Base-by-base conservation (phyloP, 257 asterid genomes). In the Misopates orontium region DNA sequence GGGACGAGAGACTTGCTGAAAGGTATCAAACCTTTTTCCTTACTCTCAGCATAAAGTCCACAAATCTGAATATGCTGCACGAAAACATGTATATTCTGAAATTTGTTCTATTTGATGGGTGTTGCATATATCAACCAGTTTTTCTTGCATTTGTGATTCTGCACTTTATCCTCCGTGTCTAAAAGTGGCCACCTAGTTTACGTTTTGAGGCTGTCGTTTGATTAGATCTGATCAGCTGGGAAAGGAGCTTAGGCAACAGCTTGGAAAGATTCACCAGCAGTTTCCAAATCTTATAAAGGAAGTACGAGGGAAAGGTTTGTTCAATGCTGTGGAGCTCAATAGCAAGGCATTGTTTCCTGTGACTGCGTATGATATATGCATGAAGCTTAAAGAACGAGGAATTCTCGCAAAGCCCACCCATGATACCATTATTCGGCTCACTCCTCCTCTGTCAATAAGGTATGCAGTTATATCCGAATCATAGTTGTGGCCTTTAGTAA, bases 361-460 rank as follows among this genome's bases (percentile, higher is more conserved):
- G 51, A 87, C 79, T 20, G 99, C 99, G 10, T 93, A 90, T 69
- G 97, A 88, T 60, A 73, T 93, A 73, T 93, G 99, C 76, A 81
- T 93, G 78, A 90, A 88, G 78, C 83, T 93, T 66, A 93, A 93
- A 78, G 96, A 86, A 70, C 75, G 97, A 75, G 97, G 99, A 36
- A 81, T 90, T 71, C 96, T 93, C 8, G 95, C 97, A 32, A 93
- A 90, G 76, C 96, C 97, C 10, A 90, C 97, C 16, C 99, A 93
- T 28, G 90, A 88, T 71, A 75, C 96, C 32, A 86, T 86, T 48
- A 81, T 93, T 64, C 90, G 97, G 21, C 70, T 90, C 69, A 89
- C 98, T 7, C 98, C 98, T 66, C 98, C 98, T 16, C 81, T 92
- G 11, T 80, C 91, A 45, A 87, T 92, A 69, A 87, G 96, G 98